Percentiles rank a stretch among this genome's conserved stretches.
Evolutionary conservation across 768 basidiomycete species (phyloP).

Genomic region (Suillus bovinus): DNA sequence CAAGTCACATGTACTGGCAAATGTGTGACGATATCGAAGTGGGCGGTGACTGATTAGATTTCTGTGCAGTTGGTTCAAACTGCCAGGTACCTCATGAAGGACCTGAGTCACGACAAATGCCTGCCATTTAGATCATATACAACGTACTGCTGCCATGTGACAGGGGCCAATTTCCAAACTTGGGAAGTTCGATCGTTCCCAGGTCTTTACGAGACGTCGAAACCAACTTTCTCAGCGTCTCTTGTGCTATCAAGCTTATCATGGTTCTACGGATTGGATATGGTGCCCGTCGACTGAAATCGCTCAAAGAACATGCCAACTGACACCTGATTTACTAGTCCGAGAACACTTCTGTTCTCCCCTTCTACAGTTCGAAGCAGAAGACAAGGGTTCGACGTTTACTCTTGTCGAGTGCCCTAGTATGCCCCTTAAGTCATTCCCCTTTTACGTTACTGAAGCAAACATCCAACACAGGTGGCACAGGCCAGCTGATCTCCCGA

Average conservation of each 20-base stretch:
- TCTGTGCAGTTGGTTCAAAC: background rate
- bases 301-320: background rate
- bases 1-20: background rate
- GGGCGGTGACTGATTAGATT: background rate
- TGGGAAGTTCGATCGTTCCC: background rate
- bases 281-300: constrained; percentile 16
- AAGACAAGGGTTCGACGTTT: constrained; percentile 72
- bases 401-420: constrained; percentile 88
- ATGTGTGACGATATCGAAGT: background rate
- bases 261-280: constrained; percentile 36
- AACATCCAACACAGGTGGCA: constrained; percentile 57
- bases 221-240: background rate
- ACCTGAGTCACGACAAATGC: too few relatives aligned
- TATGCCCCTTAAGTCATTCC: constrained; percentile 30
- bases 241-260: background rate
- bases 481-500: constrained; percentile 79
- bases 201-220: background rate
- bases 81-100: too few relatives aligned
- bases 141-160: background rate
- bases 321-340: constrained; percentile 40
- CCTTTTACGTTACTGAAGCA: constrained; percentile 15
- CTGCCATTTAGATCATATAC: too few relatives aligned
- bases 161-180: background rate
- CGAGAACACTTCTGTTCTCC: constrained; percentile 93
- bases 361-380: constrained; percentile 78